Conservation (phyloP, 2,329 filamentous ascomycete genomes). For the Clarireedia homoeocarpa region DNA sequence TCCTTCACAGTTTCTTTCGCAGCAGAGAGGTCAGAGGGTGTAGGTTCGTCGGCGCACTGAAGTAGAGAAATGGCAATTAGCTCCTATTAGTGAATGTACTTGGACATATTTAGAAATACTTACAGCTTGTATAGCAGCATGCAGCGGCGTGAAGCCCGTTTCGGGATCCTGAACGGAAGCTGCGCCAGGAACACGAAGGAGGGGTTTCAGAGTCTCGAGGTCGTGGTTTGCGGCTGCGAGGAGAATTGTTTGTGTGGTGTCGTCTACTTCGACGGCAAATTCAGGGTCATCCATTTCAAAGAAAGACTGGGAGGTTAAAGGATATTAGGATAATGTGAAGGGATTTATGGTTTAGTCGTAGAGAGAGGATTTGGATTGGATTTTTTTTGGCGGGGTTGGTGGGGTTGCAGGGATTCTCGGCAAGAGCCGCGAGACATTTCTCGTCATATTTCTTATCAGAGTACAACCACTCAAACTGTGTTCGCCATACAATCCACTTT, state of each 20-base stretch:
- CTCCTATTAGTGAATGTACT: background rate
- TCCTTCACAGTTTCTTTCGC: constrained; percentile 63
- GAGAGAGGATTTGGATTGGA: no score
- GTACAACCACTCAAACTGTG: no score
- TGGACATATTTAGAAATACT: constrained; percentile 27
- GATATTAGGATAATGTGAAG: background rate
- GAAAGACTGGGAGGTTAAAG: background rate
- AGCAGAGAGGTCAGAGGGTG: constrained; percentile 39
- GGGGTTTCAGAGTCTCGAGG: constrained; percentile 25
- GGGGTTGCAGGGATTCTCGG: no score
- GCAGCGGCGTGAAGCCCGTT: constrained; percentile 80
- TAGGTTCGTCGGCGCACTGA: background rate
- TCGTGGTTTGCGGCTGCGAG: constrained; percentile 58
- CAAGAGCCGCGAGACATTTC: no score
- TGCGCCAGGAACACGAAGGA: constrained; percentile 34
- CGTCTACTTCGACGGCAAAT: constrained; percentile 18
- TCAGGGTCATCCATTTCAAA: constrained; percentile 25
- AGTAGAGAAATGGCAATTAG: background rate
- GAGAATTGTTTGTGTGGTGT: constrained; percentile 49
- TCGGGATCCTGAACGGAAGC: constrained; percentile 75
- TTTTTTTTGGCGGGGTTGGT: no score
- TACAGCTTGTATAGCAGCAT: constrained; percentile 79
- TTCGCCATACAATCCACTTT: no score
- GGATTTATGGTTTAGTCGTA: no score
- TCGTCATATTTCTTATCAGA: no score